Conservation (phyloP, 768 basidiomycete genomes). For the Peribolospora kevripleyi region DNA sequence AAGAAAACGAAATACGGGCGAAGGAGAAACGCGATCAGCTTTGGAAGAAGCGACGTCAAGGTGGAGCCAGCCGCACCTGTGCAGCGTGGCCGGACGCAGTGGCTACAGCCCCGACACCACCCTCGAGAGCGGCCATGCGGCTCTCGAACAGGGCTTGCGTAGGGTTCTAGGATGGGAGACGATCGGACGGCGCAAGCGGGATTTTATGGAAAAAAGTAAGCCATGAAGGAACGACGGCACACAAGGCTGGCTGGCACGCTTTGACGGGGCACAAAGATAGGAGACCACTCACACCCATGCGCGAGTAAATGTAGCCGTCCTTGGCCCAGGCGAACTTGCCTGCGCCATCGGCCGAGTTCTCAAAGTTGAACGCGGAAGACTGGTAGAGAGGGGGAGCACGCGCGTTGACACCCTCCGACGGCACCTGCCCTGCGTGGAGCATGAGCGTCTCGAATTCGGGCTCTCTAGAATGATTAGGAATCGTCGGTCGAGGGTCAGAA, state of each 20-base stretch:
- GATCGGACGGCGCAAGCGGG: too few species aligned
- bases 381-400: conserved; percentile 48
- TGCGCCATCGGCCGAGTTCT: conserved; percentile 32
- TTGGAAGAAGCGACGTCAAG: conserved; percentile 15
- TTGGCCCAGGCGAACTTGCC: conserved; percentile 38
- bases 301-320: not conserved
- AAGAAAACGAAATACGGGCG: too few species aligned
- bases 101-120: conserved; percentile 47
- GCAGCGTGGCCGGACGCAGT: conserved; percentile 44
- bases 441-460: conserved; percentile 43
- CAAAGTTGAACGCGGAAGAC: not conserved
- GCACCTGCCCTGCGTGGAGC: conserved; percentile 37
- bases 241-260: not conserved
- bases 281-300: not conserved
- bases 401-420: conserved; percentile 16
- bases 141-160: conserved; percentile 41
- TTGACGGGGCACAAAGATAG: not conserved
- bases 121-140: conserved; percentile 50
- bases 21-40: too few species aligned
- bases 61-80: conserved; percentile 39
- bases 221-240: too few species aligned
- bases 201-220: too few species aligned
- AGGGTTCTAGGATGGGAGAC: conserved; percentile 18
- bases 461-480: too few species aligned
- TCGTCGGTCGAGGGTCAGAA: too few species aligned